Conservation (phyloP, 73 alveolate species). For the Paraurostyla sp. region DNA sequence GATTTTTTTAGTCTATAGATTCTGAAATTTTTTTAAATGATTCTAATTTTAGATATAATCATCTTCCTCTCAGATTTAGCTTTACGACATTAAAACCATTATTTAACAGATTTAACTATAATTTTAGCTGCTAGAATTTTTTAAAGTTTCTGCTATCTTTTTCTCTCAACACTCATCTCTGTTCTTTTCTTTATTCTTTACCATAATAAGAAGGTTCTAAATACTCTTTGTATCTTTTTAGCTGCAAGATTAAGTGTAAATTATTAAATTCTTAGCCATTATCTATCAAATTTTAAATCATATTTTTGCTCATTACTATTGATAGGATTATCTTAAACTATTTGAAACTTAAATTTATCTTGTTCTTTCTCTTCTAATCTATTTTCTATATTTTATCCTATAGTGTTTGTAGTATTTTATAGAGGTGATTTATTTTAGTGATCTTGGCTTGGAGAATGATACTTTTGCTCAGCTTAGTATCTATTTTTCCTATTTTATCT, state of each 20-base stretch:
- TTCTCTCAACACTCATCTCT: slow-evolving; percentile 56
- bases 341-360: no score
- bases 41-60: not conserved
- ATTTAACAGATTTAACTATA: slow-evolving; percentile 13
- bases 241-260: slow-evolving; percentile 20
- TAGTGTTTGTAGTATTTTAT: no score
- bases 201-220: slow-evolving; percentile 37
- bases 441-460: not conserved
- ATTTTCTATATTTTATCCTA: no score
- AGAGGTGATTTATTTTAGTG: not conserved
- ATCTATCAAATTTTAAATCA: not conserved
- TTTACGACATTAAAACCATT: not conserved
- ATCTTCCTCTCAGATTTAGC: not conserved
- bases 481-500: not conserved
- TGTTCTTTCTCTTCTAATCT: no score
- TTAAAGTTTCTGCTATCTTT: slow-evolving; percentile 5
- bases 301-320: not conserved
- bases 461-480: not conserved
- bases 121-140: slow-evolving; percentile 51
- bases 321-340: not conserved
- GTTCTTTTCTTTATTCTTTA: not conserved
- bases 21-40: not conserved
- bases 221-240: slow-evolving; percentile 26
- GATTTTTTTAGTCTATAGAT: not conserved
- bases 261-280: not conserved